These are phyloP conservation scores for Globisporangium spinosum DNA, from an alignment of 352 stramenopile genomes.

Conservation along the genomic window DNA sequence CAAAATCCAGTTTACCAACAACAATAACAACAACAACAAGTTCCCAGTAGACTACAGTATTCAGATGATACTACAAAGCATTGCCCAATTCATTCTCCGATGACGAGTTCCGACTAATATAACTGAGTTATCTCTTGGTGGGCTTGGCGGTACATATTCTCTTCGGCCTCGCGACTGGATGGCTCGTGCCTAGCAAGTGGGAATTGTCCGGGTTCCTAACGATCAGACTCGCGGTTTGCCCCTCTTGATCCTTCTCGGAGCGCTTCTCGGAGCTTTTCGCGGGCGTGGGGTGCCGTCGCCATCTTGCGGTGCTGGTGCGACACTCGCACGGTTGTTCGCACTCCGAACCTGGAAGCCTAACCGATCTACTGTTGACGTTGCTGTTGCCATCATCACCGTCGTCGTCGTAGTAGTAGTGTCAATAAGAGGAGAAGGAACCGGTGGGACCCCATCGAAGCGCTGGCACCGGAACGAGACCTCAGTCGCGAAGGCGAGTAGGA, in stretches of 20 bases:
- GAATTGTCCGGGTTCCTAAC: constrained; percentile 36
- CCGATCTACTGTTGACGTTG: constrained; percentile 7
- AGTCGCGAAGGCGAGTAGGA: constrained; percentile 36
- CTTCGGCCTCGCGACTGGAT: neutral
- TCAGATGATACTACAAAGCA: neutral
- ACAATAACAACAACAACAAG: neutral
- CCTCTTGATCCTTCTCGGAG: neutral
- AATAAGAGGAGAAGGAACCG: too few relatives aligned
- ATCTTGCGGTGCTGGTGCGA: constrained; percentile 1
- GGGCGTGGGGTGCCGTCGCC: too few relatives aligned
- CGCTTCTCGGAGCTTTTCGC: neutral
- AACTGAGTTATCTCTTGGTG: neutral
- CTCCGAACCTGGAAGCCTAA: too few relatives aligned
- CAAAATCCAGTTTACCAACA: neutral
- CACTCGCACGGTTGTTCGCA: neutral
- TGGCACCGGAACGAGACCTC: constrained; percentile 59
- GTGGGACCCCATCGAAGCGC: constrained; percentile 22
- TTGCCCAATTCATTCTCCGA: too few relatives aligned
- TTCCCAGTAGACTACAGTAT: neutral
- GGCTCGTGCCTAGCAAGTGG: constrained; percentile 26
- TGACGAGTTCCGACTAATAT: neutral
- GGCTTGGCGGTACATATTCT: neutral
- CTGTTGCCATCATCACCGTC: constrained; percentile 7
- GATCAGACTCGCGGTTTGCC: constrained; percentile 18
- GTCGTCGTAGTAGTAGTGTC: too few relatives aligned